A percentile compares a stretch with the other conserved stretches of the same genome.
Conservation (phyloP, 1,284 basidiomycete genomes). For the Meira nashicola region DNA sequence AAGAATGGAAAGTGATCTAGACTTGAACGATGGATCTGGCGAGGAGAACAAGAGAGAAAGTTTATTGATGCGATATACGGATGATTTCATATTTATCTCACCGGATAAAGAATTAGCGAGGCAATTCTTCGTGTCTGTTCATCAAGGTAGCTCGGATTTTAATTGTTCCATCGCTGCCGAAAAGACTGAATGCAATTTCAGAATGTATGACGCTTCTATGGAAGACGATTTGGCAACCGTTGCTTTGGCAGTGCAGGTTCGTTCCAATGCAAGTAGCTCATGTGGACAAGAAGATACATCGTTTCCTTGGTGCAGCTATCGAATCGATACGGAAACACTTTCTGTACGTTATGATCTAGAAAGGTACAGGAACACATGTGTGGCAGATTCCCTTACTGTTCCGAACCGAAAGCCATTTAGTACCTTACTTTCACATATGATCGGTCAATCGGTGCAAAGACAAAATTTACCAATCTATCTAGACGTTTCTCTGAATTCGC, state of each 20-base stretch:
- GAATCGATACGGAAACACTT: conserved; percentile 30
- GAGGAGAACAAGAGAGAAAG: background rate
- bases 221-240: conserved; percentile 70
- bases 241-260: conserved; percentile 54
- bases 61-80: conserved; percentile 72
- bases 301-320: conserved; percentile 50
- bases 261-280: background rate
- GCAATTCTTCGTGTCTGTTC: conserved; percentile 73
- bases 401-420: conserved; percentile 19
- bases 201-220: conserved; percentile 56
- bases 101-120: conserved; percentile 64
- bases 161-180: conserved; percentile 82
- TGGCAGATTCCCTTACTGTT: conserved; percentile 53
- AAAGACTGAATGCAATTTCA: conserved; percentile 81
- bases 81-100: conserved; percentile 89
- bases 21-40: conserved; percentile 25
- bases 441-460: conserved; percentile 7
- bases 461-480: conserved; percentile 66
- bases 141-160: conserved; percentile 69
- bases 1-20: conserved; percentile 68
- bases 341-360: conserved; percentile 36
- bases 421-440: background rate
- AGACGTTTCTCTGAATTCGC: conserved; percentile 70
- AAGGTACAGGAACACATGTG: conserved; percentile 30
- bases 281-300: conserved; percentile 7